These are phyloP conservation scores for Boletus sp. DNA, from an alignment of 768 basidiomycete species.

Conservation along the genomic window DNA sequence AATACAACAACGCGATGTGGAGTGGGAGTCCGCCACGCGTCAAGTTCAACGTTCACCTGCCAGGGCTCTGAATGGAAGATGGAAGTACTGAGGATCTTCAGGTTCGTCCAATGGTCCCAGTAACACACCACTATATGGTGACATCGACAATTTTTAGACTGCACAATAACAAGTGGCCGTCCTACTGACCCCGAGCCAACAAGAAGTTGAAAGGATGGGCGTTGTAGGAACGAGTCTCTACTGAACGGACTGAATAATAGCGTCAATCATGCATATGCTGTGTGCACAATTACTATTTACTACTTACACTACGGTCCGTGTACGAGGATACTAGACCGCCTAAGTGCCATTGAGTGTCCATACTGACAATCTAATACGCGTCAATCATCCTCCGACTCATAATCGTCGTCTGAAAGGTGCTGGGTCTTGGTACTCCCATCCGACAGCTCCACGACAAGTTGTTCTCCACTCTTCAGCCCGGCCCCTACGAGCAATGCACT, in stretches of 20 bases:
- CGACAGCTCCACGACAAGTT: slow-evolving; percentile 59
- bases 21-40: too few species aligned
- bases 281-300: too few species aligned
- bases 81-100: neutral
- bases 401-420: slow-evolving; percentile 49
- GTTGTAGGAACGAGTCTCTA: neutral
- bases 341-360: neutral
- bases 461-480: slow-evolving; percentile 53
- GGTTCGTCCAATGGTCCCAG: neutral
- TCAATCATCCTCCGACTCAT: slow-evolving; percentile 49
- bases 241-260: neutral
- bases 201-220: neutral
- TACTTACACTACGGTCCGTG: too few species aligned
- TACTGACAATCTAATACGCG: neutral
- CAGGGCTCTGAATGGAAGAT: neutral
- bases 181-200: neutral
- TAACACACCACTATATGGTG: neutral
- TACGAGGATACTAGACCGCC: neutral
- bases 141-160: neutral
- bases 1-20: neutral
- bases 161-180: neutral
- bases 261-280: neutral
- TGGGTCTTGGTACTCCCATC: slow-evolving; percentile 11
- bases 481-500: slow-evolving; percentile 41
- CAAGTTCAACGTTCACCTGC: too few species aligned